These are phyloP conservation scores for Ramularia endophylla DNA, from an alignment of 2,329 filamentous ascomycete genomes.

Conservation along the genomic window DNA sequence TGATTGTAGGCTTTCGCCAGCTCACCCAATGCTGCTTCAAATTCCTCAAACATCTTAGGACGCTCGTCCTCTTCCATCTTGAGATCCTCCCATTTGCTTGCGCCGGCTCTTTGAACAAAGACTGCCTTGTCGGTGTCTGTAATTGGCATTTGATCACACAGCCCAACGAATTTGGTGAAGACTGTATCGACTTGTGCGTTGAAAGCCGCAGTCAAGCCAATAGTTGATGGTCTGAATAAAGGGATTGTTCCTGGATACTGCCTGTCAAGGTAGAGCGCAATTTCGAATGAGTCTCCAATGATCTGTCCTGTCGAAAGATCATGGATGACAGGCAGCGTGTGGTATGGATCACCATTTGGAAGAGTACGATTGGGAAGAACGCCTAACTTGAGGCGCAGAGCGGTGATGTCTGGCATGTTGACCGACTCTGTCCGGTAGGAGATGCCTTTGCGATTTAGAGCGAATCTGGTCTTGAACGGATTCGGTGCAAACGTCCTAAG, in stretches of 20 bases:
- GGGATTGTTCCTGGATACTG: slow-evolving; percentile 44
- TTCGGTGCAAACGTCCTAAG: slow-evolving; percentile 43
- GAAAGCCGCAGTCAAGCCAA: slow-evolving; percentile 40
- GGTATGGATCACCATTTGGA: slow-evolving; percentile 52
- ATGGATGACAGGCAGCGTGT: slow-evolving; percentile 54
- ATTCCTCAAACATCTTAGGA: slow-evolving; percentile 33
- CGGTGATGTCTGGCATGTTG: slow-evolving; percentile 46
- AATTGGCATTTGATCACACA: slow-evolving; percentile 43
- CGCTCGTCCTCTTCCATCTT: slow-evolving; percentile 35
- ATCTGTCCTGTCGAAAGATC: slow-evolving; percentile 38
- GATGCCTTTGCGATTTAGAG: slow-evolving; percentile 46
- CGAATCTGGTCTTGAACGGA: slow-evolving; percentile 47
- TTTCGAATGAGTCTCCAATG: slow-evolving; percentile 61
- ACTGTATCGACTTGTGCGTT: slow-evolving; percentile 51
- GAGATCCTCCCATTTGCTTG: slow-evolving; percentile 42
- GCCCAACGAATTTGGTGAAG: slow-evolving; percentile 43
- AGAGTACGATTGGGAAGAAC: slow-evolving; percentile 49
- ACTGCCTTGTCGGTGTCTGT: slow-evolving; percentile 42
- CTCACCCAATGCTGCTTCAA: slow-evolving; percentile 38
- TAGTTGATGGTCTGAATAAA: slow-evolving; percentile 44
- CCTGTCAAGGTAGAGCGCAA: slow-evolving; percentile 54
- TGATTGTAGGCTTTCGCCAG: slow-evolving; percentile 41
- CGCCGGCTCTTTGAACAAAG: slow-evolving; percentile 43
- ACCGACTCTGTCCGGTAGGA: slow-evolving; percentile 50
- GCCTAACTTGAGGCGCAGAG: slow-evolving; percentile 43